Conservation (phyloP, 805 yeast genomes). For the Zygosaccharomyces bailii region DNA sequence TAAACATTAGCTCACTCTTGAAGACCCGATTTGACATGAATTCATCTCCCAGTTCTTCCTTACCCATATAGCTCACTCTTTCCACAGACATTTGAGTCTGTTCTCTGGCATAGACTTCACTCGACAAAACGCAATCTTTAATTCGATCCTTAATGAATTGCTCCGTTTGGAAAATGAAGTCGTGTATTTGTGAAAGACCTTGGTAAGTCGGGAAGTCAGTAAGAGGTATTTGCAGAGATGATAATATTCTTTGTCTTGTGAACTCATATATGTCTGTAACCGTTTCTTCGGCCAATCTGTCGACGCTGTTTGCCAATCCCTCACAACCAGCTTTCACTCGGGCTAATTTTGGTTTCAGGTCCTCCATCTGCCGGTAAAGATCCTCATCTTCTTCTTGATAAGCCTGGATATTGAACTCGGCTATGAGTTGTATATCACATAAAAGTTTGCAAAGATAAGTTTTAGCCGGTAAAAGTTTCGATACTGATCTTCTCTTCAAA, state of each 20-base stretch:
- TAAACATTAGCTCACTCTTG: conserved; percentile 76
- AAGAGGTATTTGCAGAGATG: conserved; percentile 44
- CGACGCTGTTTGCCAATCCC: conserved; percentile 55
- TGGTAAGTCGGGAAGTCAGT: conserved; percentile 44
- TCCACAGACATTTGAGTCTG: conserved; percentile 60
- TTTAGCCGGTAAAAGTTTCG: conserved; percentile 90
- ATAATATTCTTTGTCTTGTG: conserved; percentile 51
- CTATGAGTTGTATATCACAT: conserved; percentile 57
- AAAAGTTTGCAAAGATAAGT: conserved; percentile 73
- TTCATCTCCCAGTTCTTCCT: conserved; percentile 58
- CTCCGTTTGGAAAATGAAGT: conserved; percentile 69
- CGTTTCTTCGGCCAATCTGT: conserved; percentile 57
- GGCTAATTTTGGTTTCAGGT: conserved; percentile 63
- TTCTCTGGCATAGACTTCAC: conserved; percentile 68
- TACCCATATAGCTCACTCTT: conserved; percentile 60
- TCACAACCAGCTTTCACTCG: conserved; percentile 49
- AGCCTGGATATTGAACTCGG: conserved; percentile 58
- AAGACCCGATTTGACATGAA: conserved; percentile 57
- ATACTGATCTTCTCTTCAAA: conserved; percentile 80
- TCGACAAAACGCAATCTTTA: conserved; percentile 54
- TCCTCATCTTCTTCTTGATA: conserved; percentile 48
- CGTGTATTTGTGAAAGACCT: conserved; percentile 62
- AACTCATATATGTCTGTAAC: conserved; percentile 56
- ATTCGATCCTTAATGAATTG: conserved; percentile 61
- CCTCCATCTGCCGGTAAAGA: conserved; percentile 48